Evolutionary conservation across 176 grass and related monocot species (phyloP).

Genomic region (Oropetium thomaeum): DNA sequence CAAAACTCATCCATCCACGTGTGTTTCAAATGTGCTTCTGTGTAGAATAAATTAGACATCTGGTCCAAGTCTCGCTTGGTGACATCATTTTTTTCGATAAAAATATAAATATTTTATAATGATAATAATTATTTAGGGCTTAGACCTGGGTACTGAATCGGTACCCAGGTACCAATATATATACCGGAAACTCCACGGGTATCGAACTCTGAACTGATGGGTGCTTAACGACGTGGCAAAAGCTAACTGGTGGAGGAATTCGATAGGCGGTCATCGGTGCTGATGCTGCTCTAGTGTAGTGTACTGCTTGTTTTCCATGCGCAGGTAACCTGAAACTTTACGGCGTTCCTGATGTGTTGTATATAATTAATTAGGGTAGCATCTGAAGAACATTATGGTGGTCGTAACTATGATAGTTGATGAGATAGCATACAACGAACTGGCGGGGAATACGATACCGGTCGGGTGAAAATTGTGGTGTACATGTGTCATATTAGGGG

Average conservation of each 20-base stretch:
- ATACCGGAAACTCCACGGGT: neutral
- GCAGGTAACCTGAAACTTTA: neutral
- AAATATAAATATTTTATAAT: no score
- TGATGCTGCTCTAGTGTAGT: neutral
- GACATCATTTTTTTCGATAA: no score
- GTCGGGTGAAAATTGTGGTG: neutral
- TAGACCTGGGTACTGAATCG: no score
- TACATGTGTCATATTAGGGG: constrained; percentile 8
- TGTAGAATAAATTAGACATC: no score
- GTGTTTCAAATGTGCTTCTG: no score
- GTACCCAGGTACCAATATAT: no score
- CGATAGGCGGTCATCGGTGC: neutral
- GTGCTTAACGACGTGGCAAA: neutral
- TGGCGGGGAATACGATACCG: constrained; percentile 19
- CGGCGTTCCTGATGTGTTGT: neutral
- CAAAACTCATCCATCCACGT: no score
- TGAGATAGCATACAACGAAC: neutral
- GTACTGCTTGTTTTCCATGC: neutral
- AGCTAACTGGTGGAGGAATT: neutral
- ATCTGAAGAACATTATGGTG: neutral
- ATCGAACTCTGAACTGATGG: neutral
- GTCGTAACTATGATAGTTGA: neutral
- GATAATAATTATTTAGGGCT: no score
- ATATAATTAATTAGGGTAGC: neutral
- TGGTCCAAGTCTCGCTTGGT: no score